phyloP scores from a whole-genome alignment of 441 rosid genomes.

The Biscutella laevigata region DNA sequence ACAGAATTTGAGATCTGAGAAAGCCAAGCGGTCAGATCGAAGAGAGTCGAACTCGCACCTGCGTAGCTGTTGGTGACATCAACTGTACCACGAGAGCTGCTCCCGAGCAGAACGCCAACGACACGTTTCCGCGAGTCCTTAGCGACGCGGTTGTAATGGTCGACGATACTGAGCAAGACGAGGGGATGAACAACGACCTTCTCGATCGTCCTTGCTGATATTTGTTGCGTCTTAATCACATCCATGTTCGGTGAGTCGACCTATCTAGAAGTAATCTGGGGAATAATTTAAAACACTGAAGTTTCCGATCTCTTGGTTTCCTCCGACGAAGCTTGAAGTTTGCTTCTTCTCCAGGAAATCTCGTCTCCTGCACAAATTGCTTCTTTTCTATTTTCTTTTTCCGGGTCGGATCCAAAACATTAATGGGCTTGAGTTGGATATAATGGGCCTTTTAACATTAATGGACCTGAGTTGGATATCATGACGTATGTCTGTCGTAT shows the following conservation, averaged over 20 bases:
- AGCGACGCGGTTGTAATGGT: slow-evolving; percentile 82
- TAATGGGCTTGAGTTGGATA: too few species aligned
- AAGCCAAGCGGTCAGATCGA: not conserved
- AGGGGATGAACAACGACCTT: slow-evolving; percentile 84
- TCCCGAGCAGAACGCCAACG: slow-evolving; percentile 68
- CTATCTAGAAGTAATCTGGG: not conserved
- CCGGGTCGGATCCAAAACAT: too few species aligned
- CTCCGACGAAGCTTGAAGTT: slow-evolving; percentile 14
- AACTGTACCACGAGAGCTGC: slow-evolving; percentile 58
- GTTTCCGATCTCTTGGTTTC: slow-evolving; percentile 15
- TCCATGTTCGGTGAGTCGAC: slow-evolving; percentile 37
- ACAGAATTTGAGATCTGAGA: slow-evolving; percentile 18
- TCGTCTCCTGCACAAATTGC: not conserved
- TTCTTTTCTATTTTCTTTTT: too few species aligned
- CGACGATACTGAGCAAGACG: slow-evolving; percentile 80
- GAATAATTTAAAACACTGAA: not conserved
- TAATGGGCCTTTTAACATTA: too few species aligned
- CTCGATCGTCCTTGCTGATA: slow-evolving; percentile 63
- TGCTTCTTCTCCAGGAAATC: slow-evolving; percentile 50
- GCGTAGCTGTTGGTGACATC: slow-evolving; percentile 87
- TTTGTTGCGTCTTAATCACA: slow-evolving; percentile 72
- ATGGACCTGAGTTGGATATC: too few species aligned
- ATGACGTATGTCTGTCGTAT: not conserved
- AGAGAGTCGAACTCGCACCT: slow-evolving; percentile 29
- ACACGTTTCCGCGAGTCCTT: slow-evolving; percentile 80